Evolutionary conservation across 768 basidiomycete genomes (phyloP), one percentile per base, ranked within the genome.

Genomic region (Tephrocybe rancida): DNA sequence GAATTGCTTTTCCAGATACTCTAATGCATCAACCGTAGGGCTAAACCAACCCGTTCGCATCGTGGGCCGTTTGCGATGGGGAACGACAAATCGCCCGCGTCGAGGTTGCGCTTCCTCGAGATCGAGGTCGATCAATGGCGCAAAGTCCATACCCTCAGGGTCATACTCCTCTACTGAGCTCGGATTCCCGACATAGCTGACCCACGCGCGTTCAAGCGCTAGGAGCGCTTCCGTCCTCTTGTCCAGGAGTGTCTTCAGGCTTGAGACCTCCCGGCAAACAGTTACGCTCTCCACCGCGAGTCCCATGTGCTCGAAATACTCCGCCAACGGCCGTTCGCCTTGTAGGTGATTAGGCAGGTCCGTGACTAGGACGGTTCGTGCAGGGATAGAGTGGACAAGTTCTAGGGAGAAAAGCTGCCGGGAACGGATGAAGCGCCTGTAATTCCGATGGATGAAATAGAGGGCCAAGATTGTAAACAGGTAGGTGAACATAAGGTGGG

Each of bases 321-420:
- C 92, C 0, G 94, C 92, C 16, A 98, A 76, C 0, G 90, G 80
- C 9, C 87, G 83, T 65, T 98, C 96, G 8, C 87, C 85, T 60
- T 87, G 87, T 2, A 98, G 78, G 58, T 95, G 89, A n/a, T 73
- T 72, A 0, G 97, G 97, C 3, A 98, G 79, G 45, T 84, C 81
- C 16, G 90, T 88, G 35, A 97, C 83, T 72, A 98, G 82, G 25
- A 98, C 90, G 0, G 97, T 98, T 21, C 96, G 86, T 1, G 95
- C 93, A 0, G 95, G 88, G 39, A 98, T 91, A 10, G 93, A 95
- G 64, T 97, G 94, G 11, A 95, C 95, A 16, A 97, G 84, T 67
- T 98, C 95, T 30, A 99, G 77, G 0, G 92, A 92, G 73, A 95
- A 98, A 10, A 97, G 81, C 65, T 98, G 97, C 1, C 97, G 86